These are phyloP conservation scores for Triticum monococcum DNA, from an alignment of 176 grass and related monocot genomes.

Conservation along the genomic window DNA sequence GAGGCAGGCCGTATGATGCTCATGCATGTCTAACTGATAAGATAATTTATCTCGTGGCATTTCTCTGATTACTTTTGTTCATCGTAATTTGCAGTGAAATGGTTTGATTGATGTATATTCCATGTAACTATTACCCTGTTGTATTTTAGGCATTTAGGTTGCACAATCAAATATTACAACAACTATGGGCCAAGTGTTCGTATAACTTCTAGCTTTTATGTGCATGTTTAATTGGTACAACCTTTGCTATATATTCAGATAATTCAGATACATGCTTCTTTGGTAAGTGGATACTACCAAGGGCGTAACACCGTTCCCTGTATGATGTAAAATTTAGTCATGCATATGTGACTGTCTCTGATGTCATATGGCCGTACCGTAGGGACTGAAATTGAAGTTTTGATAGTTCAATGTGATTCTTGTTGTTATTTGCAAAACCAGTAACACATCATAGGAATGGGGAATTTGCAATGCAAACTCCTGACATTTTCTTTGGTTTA, in stretches of 20 bases:
- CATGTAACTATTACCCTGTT: not conserved
- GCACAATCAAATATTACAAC: not conserved
- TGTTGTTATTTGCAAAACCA: not conserved
- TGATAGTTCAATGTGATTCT: not conserved
- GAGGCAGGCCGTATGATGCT: slow-evolving; percentile 30
- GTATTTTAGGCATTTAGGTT: not conserved
- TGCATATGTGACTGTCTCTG: not conserved
- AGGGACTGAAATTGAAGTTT: not conserved
- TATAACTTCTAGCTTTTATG: not conserved
- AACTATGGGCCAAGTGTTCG: not conserved
- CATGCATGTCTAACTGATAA: slow-evolving; percentile 19
- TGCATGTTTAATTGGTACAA: not conserved
- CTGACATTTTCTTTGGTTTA: not conserved
- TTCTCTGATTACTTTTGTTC: not conserved
- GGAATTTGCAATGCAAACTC: not conserved
- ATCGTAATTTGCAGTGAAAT: not conserved
- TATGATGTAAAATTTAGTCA: not conserved
- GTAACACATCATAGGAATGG: not conserved
- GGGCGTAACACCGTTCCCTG: not conserved
- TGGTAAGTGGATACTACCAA: not conserved
- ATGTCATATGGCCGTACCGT: not conserved
- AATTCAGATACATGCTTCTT: not conserved
- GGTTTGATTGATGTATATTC: not conserved
- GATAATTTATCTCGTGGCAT: not conserved
- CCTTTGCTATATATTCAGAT: not conserved